phyloP scores from a whole-genome alignment of 1,284 basidiomycete species.

The Irpex rosettiformis region DNA sequence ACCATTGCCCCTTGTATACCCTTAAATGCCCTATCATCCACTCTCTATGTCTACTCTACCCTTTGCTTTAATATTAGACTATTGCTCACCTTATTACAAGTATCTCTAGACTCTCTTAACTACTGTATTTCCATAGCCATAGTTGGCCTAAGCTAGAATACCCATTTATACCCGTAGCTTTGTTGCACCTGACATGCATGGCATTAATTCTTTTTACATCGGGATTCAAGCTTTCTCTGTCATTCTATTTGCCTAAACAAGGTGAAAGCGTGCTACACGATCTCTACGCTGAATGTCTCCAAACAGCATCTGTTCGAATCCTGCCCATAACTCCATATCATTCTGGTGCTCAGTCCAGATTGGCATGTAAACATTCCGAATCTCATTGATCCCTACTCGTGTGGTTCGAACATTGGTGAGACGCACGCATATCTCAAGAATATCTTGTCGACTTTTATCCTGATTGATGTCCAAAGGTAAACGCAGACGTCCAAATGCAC shows the following conservation, averaged over 20 bases:
- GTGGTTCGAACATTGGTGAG: constrained; percentile 30
- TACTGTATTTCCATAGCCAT: too few species aligned
- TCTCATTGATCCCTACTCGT: constrained; percentile 37
- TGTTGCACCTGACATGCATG: background rate
- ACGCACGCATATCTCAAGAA: constrained; percentile 30
- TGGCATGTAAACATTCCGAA: constrained; percentile 34
- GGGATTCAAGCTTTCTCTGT: background rate
- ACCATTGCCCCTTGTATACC: too few species aligned
- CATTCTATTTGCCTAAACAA: background rate
- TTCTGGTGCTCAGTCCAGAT: constrained; percentile 26
- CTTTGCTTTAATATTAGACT: background rate
- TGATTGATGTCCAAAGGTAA: constrained; percentile 34
- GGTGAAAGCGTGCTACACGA: constrained; percentile 29
- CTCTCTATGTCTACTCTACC: background rate
- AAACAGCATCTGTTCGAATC: constrained; percentile 34
- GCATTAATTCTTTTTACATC: background rate
- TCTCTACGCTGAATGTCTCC: constrained; percentile 27
- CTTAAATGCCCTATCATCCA: too few species aligned
- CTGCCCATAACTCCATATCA: constrained; percentile 29
- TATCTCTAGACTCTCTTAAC: too few species aligned
- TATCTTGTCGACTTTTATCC: constrained; percentile 18
- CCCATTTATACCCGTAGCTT: background rate
- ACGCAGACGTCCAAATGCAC: constrained; percentile 37
- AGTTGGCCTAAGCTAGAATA: too few species aligned
- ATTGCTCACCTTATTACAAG: background rate